Percentiles rank a stretch among this genome's conserved stretches.
Conservation (phyloP, 371 early-diverging fungal species). For the Mortierella sp. region DNA sequence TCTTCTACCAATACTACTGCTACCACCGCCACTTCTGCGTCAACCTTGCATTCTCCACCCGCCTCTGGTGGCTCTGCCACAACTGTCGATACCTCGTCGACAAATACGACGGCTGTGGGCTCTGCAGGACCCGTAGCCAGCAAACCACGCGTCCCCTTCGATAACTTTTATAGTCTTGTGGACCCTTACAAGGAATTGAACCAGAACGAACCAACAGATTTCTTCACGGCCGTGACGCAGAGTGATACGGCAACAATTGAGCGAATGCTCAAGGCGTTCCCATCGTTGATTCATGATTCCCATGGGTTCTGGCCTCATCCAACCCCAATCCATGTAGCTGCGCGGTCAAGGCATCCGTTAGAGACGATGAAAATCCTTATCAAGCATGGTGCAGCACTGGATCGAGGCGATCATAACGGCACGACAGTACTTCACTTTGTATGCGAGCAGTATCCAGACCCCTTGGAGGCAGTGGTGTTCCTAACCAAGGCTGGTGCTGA, state of each 20-base stretch:
- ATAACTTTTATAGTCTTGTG: slow-evolving; percentile 11
- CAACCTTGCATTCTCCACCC: too few species aligned
- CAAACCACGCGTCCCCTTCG: not conserved
- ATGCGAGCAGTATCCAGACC: slow-evolving; percentile 9
- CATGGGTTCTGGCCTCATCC: slow-evolving; percentile 9
- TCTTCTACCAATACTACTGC: slow-evolving; percentile 11
- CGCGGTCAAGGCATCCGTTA: slow-evolving; percentile 5
- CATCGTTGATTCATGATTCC: not conserved
- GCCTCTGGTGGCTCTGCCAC: too few species aligned
- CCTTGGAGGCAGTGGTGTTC: slow-evolving; percentile 7
- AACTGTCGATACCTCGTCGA: not conserved
- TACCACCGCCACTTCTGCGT: too few species aligned
- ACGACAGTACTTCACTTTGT: slow-evolving; percentile 6
- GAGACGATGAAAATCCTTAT: slow-evolving; percentile 9
- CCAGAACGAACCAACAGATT: not conserved
- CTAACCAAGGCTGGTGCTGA: slow-evolving; percentile 4
- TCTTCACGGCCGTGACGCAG: slow-evolving; percentile 7
- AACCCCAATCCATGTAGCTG: slow-evolving; percentile 8
- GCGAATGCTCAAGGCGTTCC: slow-evolving; percentile 8
- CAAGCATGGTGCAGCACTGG: slow-evolving; percentile 3
- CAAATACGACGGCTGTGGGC: not conserved
- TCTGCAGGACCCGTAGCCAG: not conserved
- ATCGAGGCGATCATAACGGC: slow-evolving; percentile 6
- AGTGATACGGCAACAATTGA: slow-evolving; percentile 2
- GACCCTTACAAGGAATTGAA: slow-evolving; percentile 14